Conservation (phyloP, 768 basidiomycete genomes). For the Leccinum uliginosum region DNA sequence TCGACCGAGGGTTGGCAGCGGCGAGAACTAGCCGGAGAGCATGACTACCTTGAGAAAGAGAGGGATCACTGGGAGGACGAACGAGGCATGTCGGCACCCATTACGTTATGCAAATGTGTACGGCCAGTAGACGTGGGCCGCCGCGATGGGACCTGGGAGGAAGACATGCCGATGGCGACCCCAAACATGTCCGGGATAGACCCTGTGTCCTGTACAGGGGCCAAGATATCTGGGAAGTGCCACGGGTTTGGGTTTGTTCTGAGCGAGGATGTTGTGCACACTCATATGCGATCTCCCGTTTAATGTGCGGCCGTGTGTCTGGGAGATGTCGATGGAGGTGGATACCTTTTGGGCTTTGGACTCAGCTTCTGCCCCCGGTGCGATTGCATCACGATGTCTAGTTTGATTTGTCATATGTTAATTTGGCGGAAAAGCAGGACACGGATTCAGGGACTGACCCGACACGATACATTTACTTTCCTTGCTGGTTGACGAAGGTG, state of each 20-base stretch:
- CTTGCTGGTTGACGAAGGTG: too few species aligned
- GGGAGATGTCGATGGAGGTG: conserved; percentile 31
- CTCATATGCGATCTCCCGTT: conserved; percentile 64
- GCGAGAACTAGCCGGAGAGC: conserved; percentile 38
- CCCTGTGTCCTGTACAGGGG: conserved; percentile 42
- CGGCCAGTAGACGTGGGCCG: conserved; percentile 43
- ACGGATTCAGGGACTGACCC: background rate
- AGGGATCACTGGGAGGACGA: conserved; percentile 26
- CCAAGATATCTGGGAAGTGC: conserved; percentile 15
- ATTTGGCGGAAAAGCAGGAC: background rate
- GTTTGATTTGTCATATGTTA: conserved; percentile 1
- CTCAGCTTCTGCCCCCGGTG: conserved; percentile 57
- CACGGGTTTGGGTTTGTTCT: conserved; percentile 46
- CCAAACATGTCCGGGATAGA: conserved; percentile 62
- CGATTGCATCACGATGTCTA: conserved; percentile 57
- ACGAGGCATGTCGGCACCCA: conserved; percentile 59
- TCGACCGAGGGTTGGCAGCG: conserved; percentile 25
- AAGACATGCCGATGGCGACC: conserved; percentile 18
- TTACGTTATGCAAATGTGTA: conserved; percentile 76
- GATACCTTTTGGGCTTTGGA: conserved; percentile 31
- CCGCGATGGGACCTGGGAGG: conserved; percentile 30
- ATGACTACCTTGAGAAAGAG: conserved; percentile 38
- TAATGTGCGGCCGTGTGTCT: conserved; percentile 32
- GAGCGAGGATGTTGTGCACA: conserved; percentile 52
- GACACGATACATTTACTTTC: too few species aligned